Evolutionary conservation across 1,284 basidiomycete genomes (phyloP).

Genomic region (Cutaneotrichosporon sp.): DNA sequence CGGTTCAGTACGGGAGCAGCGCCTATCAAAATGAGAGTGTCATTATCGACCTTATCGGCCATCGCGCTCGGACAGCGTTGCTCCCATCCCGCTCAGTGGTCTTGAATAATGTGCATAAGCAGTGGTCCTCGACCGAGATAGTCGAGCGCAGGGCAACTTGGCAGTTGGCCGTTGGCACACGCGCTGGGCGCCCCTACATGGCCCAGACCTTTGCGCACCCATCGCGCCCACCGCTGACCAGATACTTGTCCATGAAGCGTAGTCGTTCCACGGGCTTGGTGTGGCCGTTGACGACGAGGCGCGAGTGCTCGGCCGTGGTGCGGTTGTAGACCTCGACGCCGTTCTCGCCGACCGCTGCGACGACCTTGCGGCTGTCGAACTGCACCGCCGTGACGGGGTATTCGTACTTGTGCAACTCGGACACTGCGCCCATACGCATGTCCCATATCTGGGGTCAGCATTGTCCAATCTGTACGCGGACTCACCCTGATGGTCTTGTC

Average conservation of each 20-base stretch:
- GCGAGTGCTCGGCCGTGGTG: constrained; percentile 82
- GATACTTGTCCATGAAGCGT: constrained; percentile 94
- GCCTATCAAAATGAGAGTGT: no score
- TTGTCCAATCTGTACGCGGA: constrained; percentile 8
- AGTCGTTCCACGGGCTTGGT: constrained; percentile 81
- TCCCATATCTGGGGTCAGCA: constrained; percentile 76
- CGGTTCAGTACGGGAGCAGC: no score
- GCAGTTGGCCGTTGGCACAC: no score
- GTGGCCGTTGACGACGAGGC: constrained; percentile 84
- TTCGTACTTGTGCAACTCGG: constrained; percentile 87
- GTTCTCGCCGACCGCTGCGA: constrained; percentile 91
- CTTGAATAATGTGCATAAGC: no score
- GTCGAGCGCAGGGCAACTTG: no score
- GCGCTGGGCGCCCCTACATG: no score
- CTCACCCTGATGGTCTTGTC: constrained; percentile 87
- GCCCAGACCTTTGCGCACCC: constrained; percentile 92
- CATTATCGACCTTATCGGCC: no score
- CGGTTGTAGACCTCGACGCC: constrained; percentile 95
- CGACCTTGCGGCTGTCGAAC: constrained; percentile 90
- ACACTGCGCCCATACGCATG: constrained; percentile 78
- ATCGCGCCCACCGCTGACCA: constrained; percentile 86
- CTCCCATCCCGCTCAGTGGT: no score
- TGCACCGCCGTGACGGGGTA: constrained; percentile 86
- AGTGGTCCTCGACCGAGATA: no score
- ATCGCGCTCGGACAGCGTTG: no score